Evolutionary conservation across 225 moss, liverwort and hornwort genomes (phyloP), one percentile per base, ranked within the genome.

Genomic region (Sphagnum tenellum): DNA sequence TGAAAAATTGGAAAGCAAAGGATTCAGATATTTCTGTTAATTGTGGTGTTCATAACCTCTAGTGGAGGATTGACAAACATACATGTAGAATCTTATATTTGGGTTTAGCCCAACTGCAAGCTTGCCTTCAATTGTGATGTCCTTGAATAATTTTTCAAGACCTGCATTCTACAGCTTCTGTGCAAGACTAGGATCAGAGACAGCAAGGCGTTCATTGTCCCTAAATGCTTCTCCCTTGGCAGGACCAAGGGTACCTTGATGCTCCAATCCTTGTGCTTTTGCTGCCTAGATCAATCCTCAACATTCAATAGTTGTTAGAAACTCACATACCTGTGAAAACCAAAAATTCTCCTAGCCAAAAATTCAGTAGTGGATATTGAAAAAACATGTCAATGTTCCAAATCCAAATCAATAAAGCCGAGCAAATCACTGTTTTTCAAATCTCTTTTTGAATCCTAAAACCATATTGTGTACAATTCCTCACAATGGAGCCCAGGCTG

Each of bases 241-340:
- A n/a, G 88, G 86, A 4, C 94, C 91, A 47, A 83, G 67, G 62
- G 86, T 94, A 5, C 91, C 82, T 71, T 91, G 91, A 56, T 86
- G 89, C 72, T 88, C 70, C 47, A 95, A 71, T 4, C 89, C 94
- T 14, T 87, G 86, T 14, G 77, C 74, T 69, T 89, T 87, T 6
- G 84, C 91, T 71, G 71, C 80, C 58, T 73, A 65, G 49, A 91
- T 71, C 63, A 91, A 89, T 4, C 74, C 70, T 71, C 84, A 75
- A 60, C 91, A 91, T 71, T 94, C 94, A n/a, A 77, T 64, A 9
- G 12, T 44, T 45, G 67, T 87, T 29, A 91, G 57, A 55, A 82
- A 82, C 9, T 67, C 75, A 2, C 75, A 75, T 12, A 78, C 73
- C 78, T 82, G 64, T 56, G 48, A 57, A 52, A 9, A 50, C 64